Evolutionary conservation across 176 grass and related monocot species (phyloP).

Genomic region (Oryza punctata): DNA sequence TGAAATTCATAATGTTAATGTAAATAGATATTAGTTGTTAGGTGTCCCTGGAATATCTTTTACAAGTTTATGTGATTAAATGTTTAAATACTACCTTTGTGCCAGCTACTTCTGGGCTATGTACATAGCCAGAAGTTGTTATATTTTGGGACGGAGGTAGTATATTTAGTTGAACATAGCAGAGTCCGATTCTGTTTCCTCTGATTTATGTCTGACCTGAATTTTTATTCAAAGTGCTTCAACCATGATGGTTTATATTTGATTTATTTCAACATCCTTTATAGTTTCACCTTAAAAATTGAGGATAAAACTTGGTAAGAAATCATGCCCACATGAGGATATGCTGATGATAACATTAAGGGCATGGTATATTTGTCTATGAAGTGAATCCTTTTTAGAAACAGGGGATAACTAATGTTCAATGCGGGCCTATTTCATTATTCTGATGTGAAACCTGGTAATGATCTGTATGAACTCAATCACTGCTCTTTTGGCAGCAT

Average conservation of each 20-base stretch:
- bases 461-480: background rate
- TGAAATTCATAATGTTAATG: conserved; percentile 6
- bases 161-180: conserved; percentile 14
- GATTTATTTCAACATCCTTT: conserved; percentile 11
- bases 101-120: too few relatives aligned
- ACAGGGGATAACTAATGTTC: conserved; percentile 1
- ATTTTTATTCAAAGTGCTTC: conserved; percentile 2
- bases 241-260: background rate
- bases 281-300: conserved; percentile 16
- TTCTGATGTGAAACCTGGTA: background rate
- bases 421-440: background rate
- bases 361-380: conserved; percentile 6
- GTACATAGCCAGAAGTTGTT: too few relatives aligned
- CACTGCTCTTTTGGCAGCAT: conserved; percentile 13
- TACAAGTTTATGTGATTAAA: conserved; percentile 13
- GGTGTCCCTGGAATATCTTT: conserved; percentile 17
- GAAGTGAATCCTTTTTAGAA: conserved; percentile 33
- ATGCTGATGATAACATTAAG: conserved; percentile 14
- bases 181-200: background rate
- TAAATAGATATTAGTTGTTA: conserved; percentile 26
- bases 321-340: background rate
- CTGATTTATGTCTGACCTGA: conserved; percentile 15
- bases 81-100: background rate
- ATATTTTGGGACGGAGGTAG: too few relatives aligned
- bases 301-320: background rate